phyloP scores from a whole-genome alignment of 176 grass and related monocot genomes.

The Elymus sibiricus region DNA sequence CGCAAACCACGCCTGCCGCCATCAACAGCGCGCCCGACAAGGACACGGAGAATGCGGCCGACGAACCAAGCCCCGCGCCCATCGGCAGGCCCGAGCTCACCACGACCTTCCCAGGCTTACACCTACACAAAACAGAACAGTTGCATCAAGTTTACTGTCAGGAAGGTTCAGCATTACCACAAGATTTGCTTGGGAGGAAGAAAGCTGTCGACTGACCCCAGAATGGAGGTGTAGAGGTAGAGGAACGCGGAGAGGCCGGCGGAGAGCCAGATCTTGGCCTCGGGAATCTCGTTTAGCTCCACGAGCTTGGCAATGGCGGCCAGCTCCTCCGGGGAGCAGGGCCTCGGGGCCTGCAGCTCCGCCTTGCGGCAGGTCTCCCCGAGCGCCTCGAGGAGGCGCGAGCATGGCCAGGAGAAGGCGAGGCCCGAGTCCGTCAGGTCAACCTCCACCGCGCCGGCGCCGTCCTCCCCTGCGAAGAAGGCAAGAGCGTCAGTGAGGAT shows the following conservation, averaged over 20 bases:
- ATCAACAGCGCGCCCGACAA: conserved; percentile 55
- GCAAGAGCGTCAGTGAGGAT: neutral
- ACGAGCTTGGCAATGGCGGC: conserved; percentile 39
- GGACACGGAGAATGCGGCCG: conserved; percentile 70
- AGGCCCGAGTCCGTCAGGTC: conserved; percentile 61
- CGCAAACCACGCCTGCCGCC: conserved; percentile 14
- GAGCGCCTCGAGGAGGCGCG: conserved; percentile 38
- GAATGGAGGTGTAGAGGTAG: conserved; percentile 75
- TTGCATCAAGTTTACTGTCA: neutral
- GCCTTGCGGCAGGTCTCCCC: neutral
- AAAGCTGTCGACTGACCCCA: conserved; percentile 37
- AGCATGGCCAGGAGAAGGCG: conserved; percentile 61
- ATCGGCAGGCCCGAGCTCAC: conserved; percentile 72
- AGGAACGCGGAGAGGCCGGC: conserved; percentile 68
- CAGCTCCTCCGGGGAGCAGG: conserved; percentile 35
- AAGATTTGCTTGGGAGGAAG: neutral
- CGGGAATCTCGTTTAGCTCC: conserved; percentile 45
- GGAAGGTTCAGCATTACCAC: neutral
- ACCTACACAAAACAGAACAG: conserved; percentile 30
- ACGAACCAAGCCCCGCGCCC: conserved; percentile 76
- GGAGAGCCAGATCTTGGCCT: conserved; percentile 66
- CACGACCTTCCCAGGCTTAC: conserved; percentile 51
- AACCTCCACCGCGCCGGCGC: conserved; percentile 38
- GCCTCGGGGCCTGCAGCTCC: neutral
- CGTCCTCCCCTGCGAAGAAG: neutral